Conservation (phyloP, 331 rosid species). For the Pyrus hybrid region DNA sequence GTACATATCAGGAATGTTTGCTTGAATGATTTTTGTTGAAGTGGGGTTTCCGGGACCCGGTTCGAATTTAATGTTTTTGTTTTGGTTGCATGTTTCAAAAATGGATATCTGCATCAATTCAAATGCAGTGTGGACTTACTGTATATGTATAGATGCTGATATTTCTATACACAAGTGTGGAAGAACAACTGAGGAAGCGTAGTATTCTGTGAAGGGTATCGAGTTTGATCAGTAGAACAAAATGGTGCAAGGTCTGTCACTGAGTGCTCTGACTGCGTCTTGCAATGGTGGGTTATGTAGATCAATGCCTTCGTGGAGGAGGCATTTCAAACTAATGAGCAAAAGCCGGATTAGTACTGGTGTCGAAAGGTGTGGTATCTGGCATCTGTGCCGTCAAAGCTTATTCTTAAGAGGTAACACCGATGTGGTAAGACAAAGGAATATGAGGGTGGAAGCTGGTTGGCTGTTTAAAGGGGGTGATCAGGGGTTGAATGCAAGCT, state of each 20-base stretch:
- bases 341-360: constrained; percentile 21
- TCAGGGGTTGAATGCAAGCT: constrained; percentile 49
- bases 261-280: constrained; percentile 45
- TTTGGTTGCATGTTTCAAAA: neutral
- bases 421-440: constrained; percentile 28
- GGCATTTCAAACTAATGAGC: constrained; percentile 34
- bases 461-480: constrained; percentile 83
- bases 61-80: neutral
- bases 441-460: constrained; percentile 49
- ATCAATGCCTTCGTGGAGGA: constrained; percentile 34
- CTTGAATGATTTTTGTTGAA: neutral
- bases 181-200: neutral
- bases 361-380: constrained; percentile 22
- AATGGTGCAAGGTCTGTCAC: constrained; percentile 62
- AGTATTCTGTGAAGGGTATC: neutral
- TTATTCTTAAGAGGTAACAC: constrained; percentile 30
- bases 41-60: neutral
- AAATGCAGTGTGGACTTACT: neutral
- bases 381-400: constrained; percentile 30
- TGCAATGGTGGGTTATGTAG: constrained; percentile 37
- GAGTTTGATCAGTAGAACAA: neutral
- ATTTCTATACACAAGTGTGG: neutral
- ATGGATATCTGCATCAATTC: neutral
- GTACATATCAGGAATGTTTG: neutral
- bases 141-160: constrained; percentile 1